phyloP scores from a whole-genome alignment of 371 early-diverging fungal genomes.

The Vairimorpha ceranae region DNA sequence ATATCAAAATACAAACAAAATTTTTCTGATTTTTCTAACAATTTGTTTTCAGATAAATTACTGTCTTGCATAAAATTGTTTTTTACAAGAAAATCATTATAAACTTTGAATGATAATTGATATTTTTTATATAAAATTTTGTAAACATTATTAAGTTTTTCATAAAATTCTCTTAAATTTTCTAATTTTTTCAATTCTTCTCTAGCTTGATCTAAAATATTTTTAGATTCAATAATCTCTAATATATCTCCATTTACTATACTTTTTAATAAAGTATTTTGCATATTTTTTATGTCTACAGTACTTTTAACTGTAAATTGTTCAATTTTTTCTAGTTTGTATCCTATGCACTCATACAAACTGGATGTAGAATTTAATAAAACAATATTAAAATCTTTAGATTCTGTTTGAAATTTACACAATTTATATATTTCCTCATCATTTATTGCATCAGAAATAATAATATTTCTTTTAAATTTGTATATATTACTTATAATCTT shows the following conservation, averaged over 20 bases:
- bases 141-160: constrained; percentile 17
- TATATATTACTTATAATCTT: constrained; percentile 7
- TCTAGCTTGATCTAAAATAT: constrained; percentile 14
- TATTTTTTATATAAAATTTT: neutral
- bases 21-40: neutral
- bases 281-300: neutral
- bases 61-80: neutral
- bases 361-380: neutral
- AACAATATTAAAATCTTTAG: neutral
- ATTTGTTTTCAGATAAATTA: neutral
- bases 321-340: neutral
- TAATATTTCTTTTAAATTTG: constrained; percentile 16
- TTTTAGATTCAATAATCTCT: constrained; percentile 11
- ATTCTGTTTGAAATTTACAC: constrained; percentile 19
- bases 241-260: constrained; percentile 6
- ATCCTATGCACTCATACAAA: constrained; percentile 5
- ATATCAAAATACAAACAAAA: neutral
- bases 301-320: neutral
- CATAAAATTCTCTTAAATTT: neutral
- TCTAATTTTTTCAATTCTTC: neutral
- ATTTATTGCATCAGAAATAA: constrained; percentile 15
- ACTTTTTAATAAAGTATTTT: constrained; percentile 11
- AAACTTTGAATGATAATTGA: constrained; percentile 35
- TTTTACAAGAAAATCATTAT: neutral
- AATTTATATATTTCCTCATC: constrained; percentile 18